Conservation (phyloP, 352 stramenopile genomes). For the Phytopythium montanum region DNA sequence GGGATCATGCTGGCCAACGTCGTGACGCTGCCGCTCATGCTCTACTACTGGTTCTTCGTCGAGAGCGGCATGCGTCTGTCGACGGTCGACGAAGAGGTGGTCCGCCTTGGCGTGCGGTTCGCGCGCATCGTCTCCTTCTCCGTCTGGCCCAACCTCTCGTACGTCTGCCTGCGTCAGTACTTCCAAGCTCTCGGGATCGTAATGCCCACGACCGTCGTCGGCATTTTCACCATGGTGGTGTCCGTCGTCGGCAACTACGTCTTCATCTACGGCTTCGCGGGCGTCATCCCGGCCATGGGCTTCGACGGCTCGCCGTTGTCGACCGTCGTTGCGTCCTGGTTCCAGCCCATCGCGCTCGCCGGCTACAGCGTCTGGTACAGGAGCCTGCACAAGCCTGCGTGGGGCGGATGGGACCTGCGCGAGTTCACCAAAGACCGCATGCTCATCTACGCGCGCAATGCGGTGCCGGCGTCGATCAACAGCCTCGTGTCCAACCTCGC, state of each 20-base stretch:
- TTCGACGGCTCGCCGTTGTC: conserved; percentile 76
- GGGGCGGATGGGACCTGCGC: conserved; percentile 62
- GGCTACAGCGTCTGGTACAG: conserved; percentile 75
- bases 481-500: conserved; percentile 71
- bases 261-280: conserved; percentile 53
- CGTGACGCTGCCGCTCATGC: conserved; percentile 42
- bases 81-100: conserved; percentile 57
- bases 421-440: conserved; percentile 58
- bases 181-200: conserved; percentile 85
- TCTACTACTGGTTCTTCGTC: conserved; percentile 66
- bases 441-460: conserved; percentile 62
- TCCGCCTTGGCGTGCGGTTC: conserved; percentile 66
- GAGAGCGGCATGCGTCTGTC: conserved; percentile 54
- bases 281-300: conserved; percentile 47
- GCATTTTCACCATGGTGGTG: conserved; percentile 59
- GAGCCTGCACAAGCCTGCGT: conserved; percentile 66
- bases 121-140: conserved; percentile 76
- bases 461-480: conserved; percentile 56
- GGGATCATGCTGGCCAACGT: conserved; percentile 44
- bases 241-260: conserved; percentile 63
- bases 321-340: conserved; percentile 77
- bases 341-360: conserved; percentile 71
- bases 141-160: conserved; percentile 70
- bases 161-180: conserved; percentile 77
- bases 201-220: conserved; percentile 65